Conservation (phyloP, 306 rosid genomes). For the Malus sylvestris region DNA sequence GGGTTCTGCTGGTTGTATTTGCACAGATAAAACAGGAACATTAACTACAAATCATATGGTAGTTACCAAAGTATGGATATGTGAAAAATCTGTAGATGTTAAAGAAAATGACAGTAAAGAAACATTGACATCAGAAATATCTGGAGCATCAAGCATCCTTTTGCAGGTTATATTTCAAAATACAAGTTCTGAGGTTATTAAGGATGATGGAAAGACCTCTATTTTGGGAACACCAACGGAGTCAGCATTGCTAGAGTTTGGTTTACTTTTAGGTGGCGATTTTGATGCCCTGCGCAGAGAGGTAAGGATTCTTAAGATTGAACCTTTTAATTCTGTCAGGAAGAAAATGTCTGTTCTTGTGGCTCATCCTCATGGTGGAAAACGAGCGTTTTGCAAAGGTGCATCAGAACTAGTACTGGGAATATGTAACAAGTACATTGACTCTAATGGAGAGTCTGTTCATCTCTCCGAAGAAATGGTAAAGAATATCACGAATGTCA, state of each 20-base stretch:
- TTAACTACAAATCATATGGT: constrained; percentile 89
- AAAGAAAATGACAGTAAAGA: constrained; percentile 40
- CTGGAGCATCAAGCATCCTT: constrained; percentile 46
- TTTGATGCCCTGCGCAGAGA: constrained; percentile 40
- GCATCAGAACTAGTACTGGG: constrained; percentile 82
- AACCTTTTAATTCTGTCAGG: constrained; percentile 85
- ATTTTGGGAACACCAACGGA: constrained; percentile 90
- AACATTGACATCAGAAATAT: constrained; percentile 37
- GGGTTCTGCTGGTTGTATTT: constrained; percentile 94
- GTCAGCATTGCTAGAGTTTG: constrained; percentile 71
- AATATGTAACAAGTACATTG: constrained; percentile 60
- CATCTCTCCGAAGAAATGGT: constrained; percentile 44
- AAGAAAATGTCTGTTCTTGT: constrained; percentile 94
- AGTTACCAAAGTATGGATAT: constrained; percentile 61
- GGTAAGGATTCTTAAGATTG: constrained; percentile 57
- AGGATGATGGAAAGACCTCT: constrained; percentile 52
- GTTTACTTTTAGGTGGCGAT: constrained; percentile 70
- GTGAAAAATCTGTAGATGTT: constrained; percentile 40
- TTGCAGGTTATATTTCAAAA: constrained; percentile 76
- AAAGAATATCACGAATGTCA: constrained; percentile 37
- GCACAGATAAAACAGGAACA: constrained; percentile 97
- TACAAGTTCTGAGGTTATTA: constrained; percentile 69
- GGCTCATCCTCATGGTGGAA: constrained; percentile 52
- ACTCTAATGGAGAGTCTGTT: constrained; percentile 50
- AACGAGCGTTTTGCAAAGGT: constrained; percentile 84